Evolutionary conservation across 768 basidiomycete genomes (phyloP), one percentile per base, ranked within the genome.

Genomic region (Lentinula lateritia): DNA sequence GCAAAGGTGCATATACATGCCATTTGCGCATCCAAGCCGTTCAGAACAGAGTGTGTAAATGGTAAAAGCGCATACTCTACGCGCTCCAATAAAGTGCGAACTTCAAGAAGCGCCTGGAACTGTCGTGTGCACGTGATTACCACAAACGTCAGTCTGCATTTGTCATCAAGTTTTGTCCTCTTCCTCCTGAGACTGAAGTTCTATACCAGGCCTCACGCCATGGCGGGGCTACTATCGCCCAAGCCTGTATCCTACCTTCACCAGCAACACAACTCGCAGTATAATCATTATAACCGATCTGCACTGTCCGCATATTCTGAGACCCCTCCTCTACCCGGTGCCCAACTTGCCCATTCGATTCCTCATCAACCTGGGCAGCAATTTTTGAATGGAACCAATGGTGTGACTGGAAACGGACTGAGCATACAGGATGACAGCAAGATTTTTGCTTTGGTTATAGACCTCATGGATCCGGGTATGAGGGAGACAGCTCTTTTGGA

Each of bases 401-500:
- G 34, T 18, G 6, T 39, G 12, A 20, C 35, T 39, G 23, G 8
- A 34, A 52, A n/a, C 48, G 50, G 59, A 10, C 45, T 78, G 64
- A 70, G 70, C 20, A 72, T 81, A 20, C 83, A 84, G 39, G 82
- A 83, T 61, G 83, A 84, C 61, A 71, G 72, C 66, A 95, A 97
- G 78, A 97, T 99, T 48, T 96, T 94, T 74, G 78, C 81, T 10
- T 82, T 98, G 57, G 95, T 98, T 62, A 86, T 94, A 66, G 92
- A 96, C 61, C 77, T 96, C 32, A 82, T 91, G 80, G 88, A 93
- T 68, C 86, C 89, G 1, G 83, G 78, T 60, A 85, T 89, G n/a
- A 83, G 96, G 64, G 97, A 99, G 71, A 82, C 81, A 2, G 96
- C 97, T 1, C 78, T 99, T 53, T 80, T 98, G 58, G 97, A 99